Evolutionary conservation across 345 rosid species (phyloP).

Genomic region (Anacardium occidentale): DNA sequence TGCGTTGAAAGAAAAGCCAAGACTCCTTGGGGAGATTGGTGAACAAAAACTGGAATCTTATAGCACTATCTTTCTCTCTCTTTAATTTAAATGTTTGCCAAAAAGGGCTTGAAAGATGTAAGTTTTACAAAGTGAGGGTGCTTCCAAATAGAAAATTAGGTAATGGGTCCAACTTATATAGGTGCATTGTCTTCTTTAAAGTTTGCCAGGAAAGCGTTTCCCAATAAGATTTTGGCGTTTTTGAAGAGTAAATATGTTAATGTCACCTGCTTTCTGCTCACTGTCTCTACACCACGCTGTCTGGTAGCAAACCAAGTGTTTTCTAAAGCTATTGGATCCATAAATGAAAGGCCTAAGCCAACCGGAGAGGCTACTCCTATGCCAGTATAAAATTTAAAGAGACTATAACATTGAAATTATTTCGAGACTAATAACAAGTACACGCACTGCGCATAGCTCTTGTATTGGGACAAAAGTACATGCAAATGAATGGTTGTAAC

Average conservation of each 20-base stretch:
- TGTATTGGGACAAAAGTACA: constrained; percentile 7
- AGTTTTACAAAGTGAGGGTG: constrained; percentile 28
- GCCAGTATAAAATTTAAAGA: too few relatives aligned
- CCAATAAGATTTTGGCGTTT: constrained; percentile 53
- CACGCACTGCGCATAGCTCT: neutral
- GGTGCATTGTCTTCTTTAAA: constrained; percentile 44
- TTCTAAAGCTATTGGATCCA: constrained; percentile 12
- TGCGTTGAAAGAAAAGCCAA: constrained; percentile 55
- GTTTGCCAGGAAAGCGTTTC: constrained; percentile 54
- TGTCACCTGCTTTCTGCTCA: constrained; percentile 19
- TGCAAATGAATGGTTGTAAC: constrained; percentile 6
- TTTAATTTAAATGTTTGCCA: constrained; percentile 23
- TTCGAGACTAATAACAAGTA: too few relatives aligned
- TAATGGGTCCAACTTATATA: constrained; percentile 21
- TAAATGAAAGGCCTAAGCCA: constrained; percentile 18
- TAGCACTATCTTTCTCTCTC: constrained; percentile 26
- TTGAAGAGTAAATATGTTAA: constrained; percentile 20
- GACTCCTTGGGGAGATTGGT: constrained; percentile 42
- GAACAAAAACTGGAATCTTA: constrained; percentile 55
- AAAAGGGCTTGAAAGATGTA: constrained; percentile 14
- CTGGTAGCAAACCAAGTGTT: constrained; percentile 8
- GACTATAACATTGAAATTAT: too few relatives aligned
- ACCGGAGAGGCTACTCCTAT: constrained; percentile 12
- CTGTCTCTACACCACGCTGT: constrained; percentile 13
- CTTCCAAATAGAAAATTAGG: constrained; percentile 24